phyloP scores from a whole-genome alignment of 2,329 filamentous ascomycete species.

The Penicillium sp. region DNA sequence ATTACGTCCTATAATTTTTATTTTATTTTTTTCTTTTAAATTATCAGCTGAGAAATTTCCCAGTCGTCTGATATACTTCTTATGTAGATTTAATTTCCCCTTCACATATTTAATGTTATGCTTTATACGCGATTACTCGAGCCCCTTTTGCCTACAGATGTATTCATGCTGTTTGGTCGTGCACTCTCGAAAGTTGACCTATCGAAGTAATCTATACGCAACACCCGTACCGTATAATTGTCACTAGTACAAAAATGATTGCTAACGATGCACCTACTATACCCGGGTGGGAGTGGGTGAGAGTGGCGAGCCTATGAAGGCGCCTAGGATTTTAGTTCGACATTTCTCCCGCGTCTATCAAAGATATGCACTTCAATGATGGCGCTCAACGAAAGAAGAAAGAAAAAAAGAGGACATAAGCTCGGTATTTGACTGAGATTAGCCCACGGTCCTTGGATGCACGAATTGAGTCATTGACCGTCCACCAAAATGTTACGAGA shows the following conservation, averaged over 20 bases:
- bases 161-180: background rate
- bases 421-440: background rate
- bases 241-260: conserved; percentile 6
- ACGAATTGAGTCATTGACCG: background rate
- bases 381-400: background rate
- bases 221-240: conserved; percentile 9
- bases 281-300: conserved; percentile 1
- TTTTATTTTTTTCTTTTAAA: background rate
- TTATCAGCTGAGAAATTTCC: conserved; percentile 9
- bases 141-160: background rate
- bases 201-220: conserved; percentile 6
- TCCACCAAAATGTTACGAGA: background rate
- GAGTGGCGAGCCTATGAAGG: conserved; percentile 12
- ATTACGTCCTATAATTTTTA: conserved; percentile 4
- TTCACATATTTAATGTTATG: background rate
- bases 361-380: background rate
- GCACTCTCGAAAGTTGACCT: conserved; percentile 1
- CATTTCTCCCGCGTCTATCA: conserved; percentile 12
- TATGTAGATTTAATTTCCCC: conserved; percentile 2
- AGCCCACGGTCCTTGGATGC: background rate
- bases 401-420: background rate
- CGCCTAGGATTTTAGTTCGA: conserved; percentile 11
- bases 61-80: conserved; percentile 8
- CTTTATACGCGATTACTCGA: conserved; percentile 3
- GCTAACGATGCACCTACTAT: conserved; percentile 11